Percentiles rank a stretch among this genome's conserved stretches.
These are phyloP conservation scores for Trichoderma pleuroti DNA, from an alignment of 2,329 filamentous ascomycete species.

Conservation along the genomic window DNA sequence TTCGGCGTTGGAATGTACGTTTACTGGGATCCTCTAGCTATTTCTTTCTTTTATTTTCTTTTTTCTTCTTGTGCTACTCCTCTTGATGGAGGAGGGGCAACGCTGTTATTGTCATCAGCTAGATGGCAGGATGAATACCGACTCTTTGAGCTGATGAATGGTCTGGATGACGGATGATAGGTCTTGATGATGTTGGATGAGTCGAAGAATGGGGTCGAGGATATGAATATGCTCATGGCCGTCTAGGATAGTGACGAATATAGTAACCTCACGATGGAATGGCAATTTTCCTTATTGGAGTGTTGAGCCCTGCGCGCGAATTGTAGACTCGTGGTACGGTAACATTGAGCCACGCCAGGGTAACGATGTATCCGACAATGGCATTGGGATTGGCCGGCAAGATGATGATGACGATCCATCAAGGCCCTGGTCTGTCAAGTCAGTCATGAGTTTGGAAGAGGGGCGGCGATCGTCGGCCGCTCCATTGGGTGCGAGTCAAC, in stretches of 20 bases:
- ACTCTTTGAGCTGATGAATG: background rate
- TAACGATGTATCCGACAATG: background rate
- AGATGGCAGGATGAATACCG: background rate
- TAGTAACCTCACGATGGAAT: background rate
- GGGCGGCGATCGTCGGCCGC: background rate
- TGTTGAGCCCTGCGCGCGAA: background rate
- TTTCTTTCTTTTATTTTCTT: background rate
- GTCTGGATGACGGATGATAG: background rate
- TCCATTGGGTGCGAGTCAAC: background rate
- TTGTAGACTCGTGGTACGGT: background rate
- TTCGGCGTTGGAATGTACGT: constrained; percentile 16
- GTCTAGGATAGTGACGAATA: constrained; percentile 13
- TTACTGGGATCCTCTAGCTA: constrained; percentile 4
- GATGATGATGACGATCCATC: background rate
- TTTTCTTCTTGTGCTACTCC: background rate
- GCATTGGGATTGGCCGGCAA: background rate
- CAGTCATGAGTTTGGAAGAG: background rate
- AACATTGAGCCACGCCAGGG: background rate
- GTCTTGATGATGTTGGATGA: background rate
- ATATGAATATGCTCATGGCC: background rate
- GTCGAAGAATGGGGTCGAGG: background rate
- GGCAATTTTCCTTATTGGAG: background rate
- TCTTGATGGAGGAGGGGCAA: background rate
- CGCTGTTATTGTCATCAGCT: background rate
- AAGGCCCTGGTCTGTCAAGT: background rate